Base-by-base conservation (phyloP, 257 asterid species). In the Solanum verrucosum region DNA sequence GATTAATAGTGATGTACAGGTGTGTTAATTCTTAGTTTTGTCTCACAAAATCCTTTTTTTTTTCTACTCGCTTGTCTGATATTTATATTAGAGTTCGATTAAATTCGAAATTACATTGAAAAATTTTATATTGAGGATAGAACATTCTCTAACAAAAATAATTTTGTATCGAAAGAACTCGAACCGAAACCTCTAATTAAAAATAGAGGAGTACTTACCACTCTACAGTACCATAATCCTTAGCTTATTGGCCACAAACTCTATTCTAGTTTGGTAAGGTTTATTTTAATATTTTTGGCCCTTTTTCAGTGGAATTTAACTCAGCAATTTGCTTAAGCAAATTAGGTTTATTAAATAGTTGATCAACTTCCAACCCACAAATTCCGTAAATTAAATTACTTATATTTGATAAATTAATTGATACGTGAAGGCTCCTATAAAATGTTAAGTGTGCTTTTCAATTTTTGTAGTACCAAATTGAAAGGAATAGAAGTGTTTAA, bases 101-200 rank as follows among this genome's bases (percentile, higher is more conserved):
- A 18, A 18, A 56, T 56, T 0, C 0, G 0, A 56, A 56, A 6
- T 56, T 3, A 4, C 1, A 0, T 56, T 0, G 9, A 0, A 18
- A 0, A 1, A 0, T 56, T 0, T 56, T 0, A 56, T 1, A 56
- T 56, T 18, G 0, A 0, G 1, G 2, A 18, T 6, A 18, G 18
- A 56, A 16, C 1, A 0, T 18, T 52, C 23, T 18, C 1, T 52
- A 52, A 52, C 0, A 18, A 52, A 52, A 4, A 6, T 1, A 2
- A 52, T 18, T 56, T 0, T 18, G 0, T 56, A 56, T 52, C 23
- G 1, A 52, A 1, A 56, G n/a, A 0, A 18, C n/a, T 56, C n/a
- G 0, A 56, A 18, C 2, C 2, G 0, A 18, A 0, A 56, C n/a
- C 10, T 56, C 65, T 56, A 18, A 1, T 6, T 56, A 56, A 56